Conservation (phyloP, 768 basidiomycete species). For the Jaapia argillacea region DNA sequence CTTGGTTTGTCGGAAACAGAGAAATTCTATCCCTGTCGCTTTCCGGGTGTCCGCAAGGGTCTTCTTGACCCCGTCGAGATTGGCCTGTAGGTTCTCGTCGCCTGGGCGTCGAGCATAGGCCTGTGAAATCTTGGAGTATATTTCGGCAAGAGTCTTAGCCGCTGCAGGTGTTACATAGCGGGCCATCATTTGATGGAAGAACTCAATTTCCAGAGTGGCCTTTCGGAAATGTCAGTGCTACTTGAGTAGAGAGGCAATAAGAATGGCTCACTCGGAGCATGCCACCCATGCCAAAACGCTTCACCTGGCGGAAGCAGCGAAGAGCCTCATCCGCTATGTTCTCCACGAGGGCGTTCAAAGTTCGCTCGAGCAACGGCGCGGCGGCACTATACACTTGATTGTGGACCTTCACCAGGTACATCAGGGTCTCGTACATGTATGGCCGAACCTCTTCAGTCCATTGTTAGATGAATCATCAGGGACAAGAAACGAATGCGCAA, state of each 20-base stretch:
- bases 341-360: slow-evolving; percentile 70
- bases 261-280: slow-evolving; percentile 76
- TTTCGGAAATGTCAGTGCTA: slow-evolving; percentile 18
- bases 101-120: slow-evolving; percentile 81
- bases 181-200: slow-evolving; percentile 92
- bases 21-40: slow-evolving; percentile 88
- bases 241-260: neutral
- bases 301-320: slow-evolving; percentile 79
- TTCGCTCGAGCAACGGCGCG: slow-evolving; percentile 73
- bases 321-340: slow-evolving; percentile 79
- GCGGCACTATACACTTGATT: slow-evolving; percentile 81
- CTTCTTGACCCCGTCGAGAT: slow-evolving; percentile 87
- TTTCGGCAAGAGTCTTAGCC: slow-evolving; percentile 76
- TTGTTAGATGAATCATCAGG: slow-evolving; percentile 5
- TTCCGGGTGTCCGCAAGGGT: slow-evolving; percentile 80
- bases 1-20: slow-evolving; percentile 83
- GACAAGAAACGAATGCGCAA: neutral
- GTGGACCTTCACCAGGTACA: slow-evolving; percentile 86
- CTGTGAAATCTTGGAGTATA: slow-evolving; percentile 92
- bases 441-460: slow-evolving; percentile 70
- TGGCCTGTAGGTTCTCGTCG: slow-evolving; percentile 77
- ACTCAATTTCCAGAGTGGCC: slow-evolving; percentile 98
- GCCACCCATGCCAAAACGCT: slow-evolving; percentile 93
- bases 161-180: slow-evolving; percentile 79
- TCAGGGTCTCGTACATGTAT: slow-evolving; percentile 85